Percentiles rank a stretch among this genome's conserved stretches.
Evolutionary conservation across 2,329 filamentous ascomycete genomes (phyloP).

Genomic region (Fusarium marasasianum): DNA sequence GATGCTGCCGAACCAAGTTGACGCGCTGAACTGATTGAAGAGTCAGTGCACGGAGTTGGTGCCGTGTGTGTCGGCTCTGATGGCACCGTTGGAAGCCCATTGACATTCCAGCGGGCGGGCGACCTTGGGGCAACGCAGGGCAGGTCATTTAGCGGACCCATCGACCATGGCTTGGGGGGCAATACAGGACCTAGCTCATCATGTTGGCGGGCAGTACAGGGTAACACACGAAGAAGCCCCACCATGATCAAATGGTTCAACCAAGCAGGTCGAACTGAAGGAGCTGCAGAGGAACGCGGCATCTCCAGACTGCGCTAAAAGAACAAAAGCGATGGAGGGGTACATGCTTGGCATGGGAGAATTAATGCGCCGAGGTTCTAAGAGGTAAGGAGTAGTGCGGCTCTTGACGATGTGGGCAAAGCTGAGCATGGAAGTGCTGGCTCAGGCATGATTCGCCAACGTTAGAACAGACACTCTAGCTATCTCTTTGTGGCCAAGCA

Average conservation of each 20-base stretch:
- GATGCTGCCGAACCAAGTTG: not conserved
- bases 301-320: too few species aligned
- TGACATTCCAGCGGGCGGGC: too few species aligned
- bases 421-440: not conserved
- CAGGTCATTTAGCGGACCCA: not conserved
- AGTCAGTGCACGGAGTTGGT: not conserved
- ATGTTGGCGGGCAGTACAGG: not conserved
- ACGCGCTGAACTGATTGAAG: not conserved
- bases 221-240: too few species aligned
- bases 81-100: too few species aligned
- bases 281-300: too few species aligned
- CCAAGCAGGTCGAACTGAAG: not conserved
- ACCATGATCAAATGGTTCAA: not conserved
- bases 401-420: too few species aligned
- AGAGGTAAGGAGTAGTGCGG: not conserved
- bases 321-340: accelerated
- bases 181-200: not conserved
- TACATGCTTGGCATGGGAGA: not conserved
- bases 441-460: accelerated
- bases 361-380: accelerated
- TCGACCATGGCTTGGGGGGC: too few species aligned
- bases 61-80: not conserved
- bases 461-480: too few species aligned
- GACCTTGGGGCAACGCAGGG: not conserved
- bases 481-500: too few species aligned